Conservation (phyloP, 257 asterid species). For the Oldenlandia corymbosa region DNA sequence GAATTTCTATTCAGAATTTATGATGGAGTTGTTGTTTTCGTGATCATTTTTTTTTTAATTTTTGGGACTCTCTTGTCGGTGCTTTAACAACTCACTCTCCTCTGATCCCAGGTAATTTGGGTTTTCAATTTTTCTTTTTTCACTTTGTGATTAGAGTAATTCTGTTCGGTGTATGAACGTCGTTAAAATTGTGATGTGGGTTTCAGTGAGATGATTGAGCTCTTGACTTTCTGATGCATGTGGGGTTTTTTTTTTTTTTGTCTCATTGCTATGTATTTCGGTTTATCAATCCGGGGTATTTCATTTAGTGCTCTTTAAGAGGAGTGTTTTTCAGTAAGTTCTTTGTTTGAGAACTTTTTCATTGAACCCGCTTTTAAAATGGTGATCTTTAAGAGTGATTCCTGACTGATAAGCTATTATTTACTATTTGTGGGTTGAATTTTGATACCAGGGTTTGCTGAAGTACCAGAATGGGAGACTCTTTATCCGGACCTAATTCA, state of each 20-base stretch:
- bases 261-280: neutral
- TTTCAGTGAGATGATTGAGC: neutral
- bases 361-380: neutral
- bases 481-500: slow-evolving; percentile 13
- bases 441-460: slow-evolving; percentile 1
- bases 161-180: neutral
- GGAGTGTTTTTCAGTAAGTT: neutral
- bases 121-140: neutral
- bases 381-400: neutral
- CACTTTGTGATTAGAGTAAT: neutral
- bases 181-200: neutral
- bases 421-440: slow-evolving; percentile 12
- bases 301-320: neutral
- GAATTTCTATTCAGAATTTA: neutral
- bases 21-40: neutral
- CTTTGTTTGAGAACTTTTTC: neutral
- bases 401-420: neutral
- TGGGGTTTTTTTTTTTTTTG: neutral
- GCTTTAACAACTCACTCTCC: neutral
- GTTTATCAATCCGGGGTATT: neutral
- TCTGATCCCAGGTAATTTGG: neutral
- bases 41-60: no score
- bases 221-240: neutral
- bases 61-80: neutral
- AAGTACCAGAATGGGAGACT: slow-evolving; percentile 19